Conservation (phyloP, 2,329 filamentous ascomycete species). For the Graphiopsis chlorocephala region DNA sequence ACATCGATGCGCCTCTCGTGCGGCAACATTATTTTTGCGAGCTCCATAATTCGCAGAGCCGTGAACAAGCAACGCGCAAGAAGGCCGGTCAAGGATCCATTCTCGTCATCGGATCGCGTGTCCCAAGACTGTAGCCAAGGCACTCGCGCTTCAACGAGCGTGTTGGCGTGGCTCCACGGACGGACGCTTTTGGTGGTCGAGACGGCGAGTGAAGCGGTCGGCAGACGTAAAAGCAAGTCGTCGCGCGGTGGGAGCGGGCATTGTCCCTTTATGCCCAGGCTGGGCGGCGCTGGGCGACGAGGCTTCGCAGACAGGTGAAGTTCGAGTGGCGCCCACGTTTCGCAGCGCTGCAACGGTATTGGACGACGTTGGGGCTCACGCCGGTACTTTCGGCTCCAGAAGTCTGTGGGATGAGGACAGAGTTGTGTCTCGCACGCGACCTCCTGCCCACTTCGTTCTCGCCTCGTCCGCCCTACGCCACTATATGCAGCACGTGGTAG, state of each 20-base stretch:
- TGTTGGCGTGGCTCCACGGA: neutral
- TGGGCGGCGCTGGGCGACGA: neutral
- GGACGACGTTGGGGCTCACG: neutral
- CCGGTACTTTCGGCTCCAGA: neutral
- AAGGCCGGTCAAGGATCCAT: conserved; percentile 2
- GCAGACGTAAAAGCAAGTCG: neutral
- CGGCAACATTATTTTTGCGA: neutral
- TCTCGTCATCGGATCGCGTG: conserved; percentile 1
- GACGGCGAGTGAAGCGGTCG: neutral
- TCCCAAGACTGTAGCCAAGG: conserved; percentile 7
- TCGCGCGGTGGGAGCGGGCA: neutral
- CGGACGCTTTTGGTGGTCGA: neutral
- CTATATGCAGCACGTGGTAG: neutral
- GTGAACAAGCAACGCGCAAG: neutral
- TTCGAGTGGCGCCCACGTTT: neutral
- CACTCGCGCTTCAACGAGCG: neutral
- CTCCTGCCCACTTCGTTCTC: neutral
- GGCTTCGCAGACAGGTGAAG: neutral
- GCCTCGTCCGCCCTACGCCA: neutral
- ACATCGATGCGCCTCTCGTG: neutral
- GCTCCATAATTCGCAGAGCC: neutral
- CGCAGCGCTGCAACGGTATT: neutral
- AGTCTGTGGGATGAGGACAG: neutral
- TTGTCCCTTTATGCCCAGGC: neutral
- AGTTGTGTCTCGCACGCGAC: neutral